Evolutionary conservation across 805 yeast genomes (phyloP).

Genomic region (Wickerhamomyces silvicola): DNA sequence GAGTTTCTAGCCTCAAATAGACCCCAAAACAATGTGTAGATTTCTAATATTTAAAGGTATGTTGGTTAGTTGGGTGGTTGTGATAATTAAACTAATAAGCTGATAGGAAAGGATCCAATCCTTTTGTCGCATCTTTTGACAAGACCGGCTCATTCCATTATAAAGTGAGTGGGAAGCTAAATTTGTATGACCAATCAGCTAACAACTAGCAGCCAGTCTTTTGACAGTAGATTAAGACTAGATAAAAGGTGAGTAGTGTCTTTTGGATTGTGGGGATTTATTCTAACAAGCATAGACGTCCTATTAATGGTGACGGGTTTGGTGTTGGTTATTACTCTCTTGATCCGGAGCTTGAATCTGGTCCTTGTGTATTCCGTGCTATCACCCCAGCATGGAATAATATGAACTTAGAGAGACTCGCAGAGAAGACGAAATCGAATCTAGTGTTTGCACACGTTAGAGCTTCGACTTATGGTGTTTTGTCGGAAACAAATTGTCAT

Average conservation of each 20-base stretch:
- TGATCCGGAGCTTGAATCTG: slow-evolving; percentile 52
- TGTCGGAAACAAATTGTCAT: slow-evolving; percentile 94
- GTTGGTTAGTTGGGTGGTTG: no score
- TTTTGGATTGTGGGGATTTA: background rate
- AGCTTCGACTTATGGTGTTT: slow-evolving; percentile 91
- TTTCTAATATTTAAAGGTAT: slow-evolving; percentile 74
- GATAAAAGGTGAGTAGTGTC: slow-evolving; percentile 42
- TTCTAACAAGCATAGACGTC: slow-evolving; percentile 44
- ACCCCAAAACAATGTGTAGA: slow-evolving; percentile 75
- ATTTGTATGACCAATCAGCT: slow-evolving; percentile 1
- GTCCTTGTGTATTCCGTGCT: slow-evolving; percentile 91
- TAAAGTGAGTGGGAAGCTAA: slow-evolving; percentile 41
- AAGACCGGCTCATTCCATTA: slow-evolving; percentile 94
- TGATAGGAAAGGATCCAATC: slow-evolving; percentile 73
- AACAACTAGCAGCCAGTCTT: slow-evolving; percentile 52
- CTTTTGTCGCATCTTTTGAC: slow-evolving; percentile 81
- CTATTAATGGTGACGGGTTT: slow-evolving; percentile 97
- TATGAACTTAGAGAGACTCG: slow-evolving; percentile 75
- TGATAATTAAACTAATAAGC: no score
- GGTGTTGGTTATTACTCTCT: slow-evolving; percentile 88
- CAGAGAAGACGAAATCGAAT: slow-evolving; percentile 79
- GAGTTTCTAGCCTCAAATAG: no score
- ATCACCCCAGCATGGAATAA: slow-evolving; percentile 99
- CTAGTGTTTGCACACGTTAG: slow-evolving; percentile 93
- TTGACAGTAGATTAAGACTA: slow-evolving; percentile 79